Evolutionary conservation across 2,329 filamentous ascomycete genomes (phyloP).

Genomic region (Clonostachys sp.): DNA sequence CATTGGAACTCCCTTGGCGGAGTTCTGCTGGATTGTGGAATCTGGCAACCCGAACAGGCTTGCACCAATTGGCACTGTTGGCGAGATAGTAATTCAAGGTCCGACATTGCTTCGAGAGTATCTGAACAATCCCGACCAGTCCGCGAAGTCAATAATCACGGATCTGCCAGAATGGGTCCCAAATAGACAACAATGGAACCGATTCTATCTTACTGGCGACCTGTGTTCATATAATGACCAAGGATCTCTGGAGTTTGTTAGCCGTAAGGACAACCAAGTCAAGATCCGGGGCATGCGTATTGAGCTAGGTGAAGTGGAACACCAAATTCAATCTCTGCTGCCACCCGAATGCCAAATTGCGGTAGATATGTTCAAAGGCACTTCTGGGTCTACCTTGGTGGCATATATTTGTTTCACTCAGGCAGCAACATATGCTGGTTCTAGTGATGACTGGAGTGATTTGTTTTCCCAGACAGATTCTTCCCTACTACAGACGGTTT

Average conservation of each 20-base stretch:
- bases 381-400: too few relatives aligned
- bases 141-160: slow-evolving; percentile 20
- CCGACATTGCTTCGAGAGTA: slow-evolving; percentile 45
- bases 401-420: too few relatives aligned
- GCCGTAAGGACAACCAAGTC: neutral
- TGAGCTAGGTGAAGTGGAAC: neutral
- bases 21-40: slow-evolving; percentile 14
- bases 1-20: slow-evolving; percentile 3
- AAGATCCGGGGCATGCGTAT: neutral
- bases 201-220: slow-evolving; percentile 23
- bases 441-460: too few relatives aligned
- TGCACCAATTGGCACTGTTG: slow-evolving; percentile 16
- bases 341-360: too few relatives aligned
- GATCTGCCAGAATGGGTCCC: slow-evolving; percentile 14
- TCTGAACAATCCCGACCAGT: slow-evolving; percentile 24
- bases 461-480: too few relatives aligned
- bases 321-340: neutral
- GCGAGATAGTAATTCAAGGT: slow-evolving; percentile 40
- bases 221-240: neutral
- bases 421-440: too few relatives aligned
- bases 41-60: slow-evolving; percentile 10
- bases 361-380: neutral
- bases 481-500: too few relatives aligned
- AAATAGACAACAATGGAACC: neutral
- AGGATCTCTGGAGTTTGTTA: neutral